A percentile compares a stretch with the other conserved stretches of the same genome.
Evolutionary conservation across 129 eudicot species (phyloP).

Genomic region (Flaveria bidentis): DNA sequence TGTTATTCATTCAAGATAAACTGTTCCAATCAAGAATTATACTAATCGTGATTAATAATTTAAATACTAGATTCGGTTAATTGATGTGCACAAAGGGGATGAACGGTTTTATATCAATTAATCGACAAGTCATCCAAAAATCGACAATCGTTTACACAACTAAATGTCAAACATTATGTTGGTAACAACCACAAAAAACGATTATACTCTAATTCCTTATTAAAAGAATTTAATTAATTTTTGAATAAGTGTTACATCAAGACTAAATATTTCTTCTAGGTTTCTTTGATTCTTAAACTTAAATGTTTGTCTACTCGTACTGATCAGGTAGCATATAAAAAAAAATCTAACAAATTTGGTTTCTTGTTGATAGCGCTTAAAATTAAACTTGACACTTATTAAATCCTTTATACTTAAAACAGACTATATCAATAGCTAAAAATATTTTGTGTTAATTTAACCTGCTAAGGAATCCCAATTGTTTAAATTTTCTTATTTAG

Average conservation of each 20-base stretch:
- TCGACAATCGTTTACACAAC: background rate
- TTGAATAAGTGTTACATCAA: background rate
- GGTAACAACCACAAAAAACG: background rate
- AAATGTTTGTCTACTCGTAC: background rate
- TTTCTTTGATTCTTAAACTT: background rate
- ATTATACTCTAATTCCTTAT: background rate
- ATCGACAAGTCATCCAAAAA: conserved; percentile 13
- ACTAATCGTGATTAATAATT: conserved; percentile 16
- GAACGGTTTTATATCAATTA: conserved; percentile 10
- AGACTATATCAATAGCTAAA: background rate
- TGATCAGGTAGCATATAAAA: too few species aligned
- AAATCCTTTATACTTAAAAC: background rate
- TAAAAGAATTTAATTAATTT: background rate
- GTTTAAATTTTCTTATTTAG: background rate
- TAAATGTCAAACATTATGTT: conserved; percentile 7
- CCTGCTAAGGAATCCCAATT: background rate
- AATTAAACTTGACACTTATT: background rate
- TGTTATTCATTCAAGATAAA: conserved; percentile 22
- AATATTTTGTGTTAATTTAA: background rate
- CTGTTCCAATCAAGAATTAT: conserved; percentile 34
- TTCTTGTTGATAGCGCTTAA: background rate
- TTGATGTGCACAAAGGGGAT: conserved; percentile 25
- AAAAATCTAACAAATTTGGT: too few species aligned
- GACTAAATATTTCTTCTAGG: background rate
- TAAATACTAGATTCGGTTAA: conserved; percentile 26